These are phyloP conservation scores for Picea glauca DNA, from an alignment of 75 land plant genomes.

Conservation along the genomic window DNA sequence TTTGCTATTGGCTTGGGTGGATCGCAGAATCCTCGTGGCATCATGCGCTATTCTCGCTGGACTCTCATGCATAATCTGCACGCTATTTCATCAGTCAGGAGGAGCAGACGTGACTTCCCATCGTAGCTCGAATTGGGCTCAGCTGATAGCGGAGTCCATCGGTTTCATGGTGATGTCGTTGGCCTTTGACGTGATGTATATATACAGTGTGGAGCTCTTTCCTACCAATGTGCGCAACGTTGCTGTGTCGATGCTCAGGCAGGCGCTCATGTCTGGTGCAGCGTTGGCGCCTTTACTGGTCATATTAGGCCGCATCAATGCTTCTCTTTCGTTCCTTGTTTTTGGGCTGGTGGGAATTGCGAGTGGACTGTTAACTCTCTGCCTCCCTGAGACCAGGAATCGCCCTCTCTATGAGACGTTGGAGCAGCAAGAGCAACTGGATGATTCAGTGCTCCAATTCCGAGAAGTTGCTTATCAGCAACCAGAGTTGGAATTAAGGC, in stretches of 20 bases:
- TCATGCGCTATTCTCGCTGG: constrained; percentile 9
- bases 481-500: too few relatives aligned
- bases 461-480: too few relatives aligned
- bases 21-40: constrained; percentile 23
- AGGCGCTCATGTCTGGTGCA: constrained; percentile 49
- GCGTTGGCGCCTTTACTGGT: constrained; percentile 34
- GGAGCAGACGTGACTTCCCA: not conserved
- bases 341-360: constrained; percentile 25
- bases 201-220: constrained; percentile 52
- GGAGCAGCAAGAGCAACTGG: constrained; percentile 32
- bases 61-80: constrained; percentile 18
- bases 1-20: constrained; percentile 21
- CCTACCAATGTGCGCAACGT: constrained; percentile 47
- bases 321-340: constrained; percentile 30
- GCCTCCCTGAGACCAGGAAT: constrained; percentile 44
- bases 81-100: constrained; percentile 3
- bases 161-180: constrained; percentile 39
- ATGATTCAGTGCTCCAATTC: too few relatives aligned
- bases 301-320: constrained; percentile 23
- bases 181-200: constrained; percentile 36
- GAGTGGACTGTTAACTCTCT: constrained; percentile 20
- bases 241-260: constrained; percentile 45
- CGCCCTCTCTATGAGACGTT: constrained; percentile 47
- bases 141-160: constrained; percentile 19
- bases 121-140: constrained; percentile 10